Evolutionary conservation across 2,329 filamentous ascomycete genomes (phyloP), one percentile per base, ranked within the genome.

Genomic region (Arthrobotrys sinensis): DNA sequence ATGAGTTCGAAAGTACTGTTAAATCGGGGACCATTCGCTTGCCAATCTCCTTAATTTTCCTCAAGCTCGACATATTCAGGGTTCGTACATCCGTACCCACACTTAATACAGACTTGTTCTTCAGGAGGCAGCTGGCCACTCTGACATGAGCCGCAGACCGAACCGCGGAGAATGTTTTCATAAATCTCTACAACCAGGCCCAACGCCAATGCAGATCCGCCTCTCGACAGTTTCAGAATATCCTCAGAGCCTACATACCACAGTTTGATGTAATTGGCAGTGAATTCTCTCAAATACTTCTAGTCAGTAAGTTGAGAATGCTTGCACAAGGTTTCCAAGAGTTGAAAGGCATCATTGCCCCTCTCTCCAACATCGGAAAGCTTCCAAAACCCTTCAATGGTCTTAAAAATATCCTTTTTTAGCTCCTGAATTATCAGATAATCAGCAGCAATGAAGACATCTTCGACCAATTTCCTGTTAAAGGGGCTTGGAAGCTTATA

Each of bases 391-490:
- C 19, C 12, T 10, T 14, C 48, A 2, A 28, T 28, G 10, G 19
- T 7, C 6, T 46, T 12, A 4, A 65, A 21, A n/a, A 65, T 65
- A 11, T 52, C 45, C 1, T 24, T 40, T 16, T 52, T 65, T 14
- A 65, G 10, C 1, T 12, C 43, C 3, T 14, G 4, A 6, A 65
- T 52, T 16, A 38, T 5, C 12, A 65, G 43, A 12, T 50, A 65
- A n/a, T 65, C 62, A 12, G 62, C 62, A 6, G 62, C 62, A 2
- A n/a, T 16, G 28, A 32, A 65, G 2, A 38, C 45, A 16, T 3
- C 3, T 12, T 50, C 11, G 11, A 65, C 4, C 24, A 36, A 4
- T 19, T 19, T 3, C 16, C 21, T 43, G 14, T 57, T 24, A 19
- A 32, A 57, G 4, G n/a, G 11, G 2, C 19, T 28, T 16, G 16